These are phyloP conservation scores for Pseudogymnoascus destructans DNA, from an alignment of 2,329 filamentous ascomycete genomes.

Conservation along the genomic window DNA sequence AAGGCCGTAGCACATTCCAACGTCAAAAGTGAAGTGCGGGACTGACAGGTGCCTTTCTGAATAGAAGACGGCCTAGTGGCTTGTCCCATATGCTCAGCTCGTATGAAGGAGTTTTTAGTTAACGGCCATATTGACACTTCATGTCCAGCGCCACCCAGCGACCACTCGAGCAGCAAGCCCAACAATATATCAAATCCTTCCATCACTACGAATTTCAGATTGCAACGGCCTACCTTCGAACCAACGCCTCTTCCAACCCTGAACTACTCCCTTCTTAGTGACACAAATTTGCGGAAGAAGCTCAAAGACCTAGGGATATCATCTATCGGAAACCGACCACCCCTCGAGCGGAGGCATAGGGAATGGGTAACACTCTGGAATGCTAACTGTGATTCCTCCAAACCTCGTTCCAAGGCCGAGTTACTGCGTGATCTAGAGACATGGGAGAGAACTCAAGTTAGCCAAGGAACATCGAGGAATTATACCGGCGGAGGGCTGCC, in stretches of 20 bases:
- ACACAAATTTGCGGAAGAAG: slow-evolving; percentile 65
- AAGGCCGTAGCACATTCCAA: background rate
- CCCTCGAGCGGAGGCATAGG: slow-evolving; percentile 68
- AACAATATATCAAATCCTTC: background rate
- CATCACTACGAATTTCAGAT: background rate
- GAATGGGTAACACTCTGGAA: slow-evolving; percentile 97
- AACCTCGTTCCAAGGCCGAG: slow-evolving; percentile 56
- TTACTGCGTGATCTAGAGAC: slow-evolving; percentile 65
- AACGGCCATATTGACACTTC: slow-evolving; percentile 60
- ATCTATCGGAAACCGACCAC: slow-evolving; percentile 48
- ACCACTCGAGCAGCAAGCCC: slow-evolving; percentile 17
- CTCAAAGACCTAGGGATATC: slow-evolving; percentile 69
- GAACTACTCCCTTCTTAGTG: slow-evolving; percentile 80
- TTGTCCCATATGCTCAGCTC: slow-evolving; percentile 68
- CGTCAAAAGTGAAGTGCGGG: background rate
- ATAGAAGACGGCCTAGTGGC: slow-evolving; percentile 48
- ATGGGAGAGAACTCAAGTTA: slow-evolving; percentile 78
- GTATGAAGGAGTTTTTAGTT: slow-evolving; percentile 69
- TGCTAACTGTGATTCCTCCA: slow-evolving; percentile 79
- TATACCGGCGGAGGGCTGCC: slow-evolving; percentile 27
- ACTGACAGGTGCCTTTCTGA: background rate
- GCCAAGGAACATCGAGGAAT: slow-evolving; percentile 34
- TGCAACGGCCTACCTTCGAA: slow-evolving; percentile 11
- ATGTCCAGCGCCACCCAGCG: background rate
- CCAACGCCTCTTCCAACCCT: slow-evolving; percentile 60